A percentile compares a stretch with the other conserved stretches of the same genome.
phyloP scores from a whole-genome alignment of 345 rosid species.

The Passiflora organensis region DNA sequence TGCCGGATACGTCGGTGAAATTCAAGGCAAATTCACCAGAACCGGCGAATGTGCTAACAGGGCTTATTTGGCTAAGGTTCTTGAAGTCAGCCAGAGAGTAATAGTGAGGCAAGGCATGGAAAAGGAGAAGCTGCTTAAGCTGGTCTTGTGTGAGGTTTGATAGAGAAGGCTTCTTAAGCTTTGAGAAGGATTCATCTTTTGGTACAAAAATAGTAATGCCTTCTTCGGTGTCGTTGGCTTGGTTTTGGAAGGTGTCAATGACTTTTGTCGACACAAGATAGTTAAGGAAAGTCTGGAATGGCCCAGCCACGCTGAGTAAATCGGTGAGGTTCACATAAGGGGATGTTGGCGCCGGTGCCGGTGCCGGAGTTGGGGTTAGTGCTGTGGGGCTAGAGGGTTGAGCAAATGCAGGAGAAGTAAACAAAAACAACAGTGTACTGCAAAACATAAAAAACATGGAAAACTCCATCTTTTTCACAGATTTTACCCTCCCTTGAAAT shows the following conservation, averaged over 20 bases:
- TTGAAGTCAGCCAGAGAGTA: slow-evolving; percentile 70
- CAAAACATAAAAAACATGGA: slow-evolving; percentile 30
- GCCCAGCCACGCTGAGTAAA: slow-evolving; percentile 81
- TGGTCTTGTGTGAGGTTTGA: slow-evolving; percentile 67
- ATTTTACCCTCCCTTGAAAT: slow-evolving; percentile 6
- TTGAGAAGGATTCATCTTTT: slow-evolving; percentile 67
- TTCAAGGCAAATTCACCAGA: slow-evolving; percentile 50
- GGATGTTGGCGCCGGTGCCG: slow-evolving; percentile 75
- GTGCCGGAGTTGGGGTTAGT: slow-evolving; percentile 51
- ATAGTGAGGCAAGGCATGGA: slow-evolving; percentile 74
- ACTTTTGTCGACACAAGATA: slow-evolving; percentile 67
- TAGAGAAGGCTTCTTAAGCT: slow-evolving; percentile 58
- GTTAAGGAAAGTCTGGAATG: slow-evolving; percentile 66
- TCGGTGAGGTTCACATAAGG: slow-evolving; percentile 60
- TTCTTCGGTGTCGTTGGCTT: slow-evolving; percentile 79
- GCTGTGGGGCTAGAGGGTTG: slow-evolving; percentile 54
- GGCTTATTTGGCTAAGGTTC: slow-evolving; percentile 61
- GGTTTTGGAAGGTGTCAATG: slow-evolving; percentile 78
- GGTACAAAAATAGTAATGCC: slow-evolving; percentile 93
- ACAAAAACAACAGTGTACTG: slow-evolving; percentile 29
- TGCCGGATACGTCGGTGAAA: slow-evolving; percentile 64
- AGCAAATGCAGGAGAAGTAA: slow-evolving; percentile 37
- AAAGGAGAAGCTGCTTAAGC: slow-evolving; percentile 70
- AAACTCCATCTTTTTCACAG: slow-evolving; percentile 33
- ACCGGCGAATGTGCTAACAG: slow-evolving; percentile 67